Evolutionary conservation across 345 rosid genomes (phyloP), one percentile per base, ranked within the genome.

Genomic region (Zanthoxylum bungeanum): DNA sequence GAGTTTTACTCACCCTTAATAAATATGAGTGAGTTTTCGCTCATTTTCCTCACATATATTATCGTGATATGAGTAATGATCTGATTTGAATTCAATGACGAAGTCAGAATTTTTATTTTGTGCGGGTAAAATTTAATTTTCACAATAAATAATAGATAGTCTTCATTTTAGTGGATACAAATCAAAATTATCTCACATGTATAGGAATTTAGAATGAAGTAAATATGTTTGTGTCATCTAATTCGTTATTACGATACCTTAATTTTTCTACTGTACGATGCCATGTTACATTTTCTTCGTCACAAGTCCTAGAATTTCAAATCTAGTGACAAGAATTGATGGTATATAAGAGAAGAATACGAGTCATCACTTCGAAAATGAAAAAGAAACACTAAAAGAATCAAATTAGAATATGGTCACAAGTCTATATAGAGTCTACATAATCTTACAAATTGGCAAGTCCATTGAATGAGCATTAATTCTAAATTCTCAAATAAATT

Each of bases 361-460:
- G 40, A 47, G n/a, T n/a, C 36, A 59, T 34, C 21, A 60, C 64
- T 52, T 34, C 39, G 19, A 24, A 50, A 42, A 36, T 5, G 17
- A 36, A 24, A 22, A 62, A 39, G 16, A 14, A 7, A 31, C 2
- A 14, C 1, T 4, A 47, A 7, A 60, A n/a, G 24, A 27, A 64
- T 4, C 55, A 12, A 39, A 22, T 27, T 28, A 22, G 22, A 72
- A 50, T 68, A 39, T 12, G 21, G 28, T 60, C 42, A 55, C 16
- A 24, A 36, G 16, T n/a, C 28, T 46, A n/a, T n/a, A n/a, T n/a
- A 22, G 12, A 33, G 61, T 47, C 60, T 65, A 16, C 74, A 27
- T 16, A 21, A 46, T 25, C 66, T 59, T 47, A 64, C 46, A 64
- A 39, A 47, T 66, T 57, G 60, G 66, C 5, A 57, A 7, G 21